Base-by-base conservation (phyloP, 805 yeast genomes). In the Kluyveromyces nonfermentans region DNA sequence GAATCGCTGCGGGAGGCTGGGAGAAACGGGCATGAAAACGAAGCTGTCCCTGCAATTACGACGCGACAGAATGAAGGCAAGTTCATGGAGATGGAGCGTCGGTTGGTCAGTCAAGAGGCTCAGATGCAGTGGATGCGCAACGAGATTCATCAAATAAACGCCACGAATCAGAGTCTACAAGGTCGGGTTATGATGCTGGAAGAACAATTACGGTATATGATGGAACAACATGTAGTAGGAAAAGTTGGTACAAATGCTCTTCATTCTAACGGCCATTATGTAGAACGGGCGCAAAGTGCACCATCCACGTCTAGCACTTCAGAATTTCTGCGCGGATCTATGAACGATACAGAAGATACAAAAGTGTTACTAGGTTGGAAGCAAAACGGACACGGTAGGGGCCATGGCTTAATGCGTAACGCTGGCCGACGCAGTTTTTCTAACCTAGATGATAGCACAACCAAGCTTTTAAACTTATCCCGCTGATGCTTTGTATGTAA, bases 31-130 rank as follows among this genome's bases (percentile, higher is more conserved):
- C 9, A 25, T 3, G 28, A 33, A 10, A 37, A 21, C 8, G 37
- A n/a, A 2, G 32, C 35, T 32, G n/a, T 35, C 25, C 22, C 42
- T 12, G 32, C 32, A 10, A 10, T 30, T 14, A 5, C 32, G 15
- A 12, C n/a, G 19, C 19, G 7, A n/a, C 8, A 19, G 6, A 22
- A 17, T 9, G 12, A 19, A 12, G 18, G 17, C 14, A 18, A 17
- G 22, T 4, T 38, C 7, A 21, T 9, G 5, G 41, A 38, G 34
- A 14, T 38, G 21, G 41, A 48, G 35, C 46, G 47, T 8, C 42
- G 46, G 9, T 41, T 58, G 4, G 42, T 50, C 31, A 52, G 51
- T 21, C 62, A 57, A 35, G 57, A 53, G 36, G 37, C 48, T 3
- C 51, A 52, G 34, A 46, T 59, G 10, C 48, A 52, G 7, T 40